Base-by-base conservation (phyloP, 2,329 filamentous ascomycete species). In the Exophiala sp. region DNA sequence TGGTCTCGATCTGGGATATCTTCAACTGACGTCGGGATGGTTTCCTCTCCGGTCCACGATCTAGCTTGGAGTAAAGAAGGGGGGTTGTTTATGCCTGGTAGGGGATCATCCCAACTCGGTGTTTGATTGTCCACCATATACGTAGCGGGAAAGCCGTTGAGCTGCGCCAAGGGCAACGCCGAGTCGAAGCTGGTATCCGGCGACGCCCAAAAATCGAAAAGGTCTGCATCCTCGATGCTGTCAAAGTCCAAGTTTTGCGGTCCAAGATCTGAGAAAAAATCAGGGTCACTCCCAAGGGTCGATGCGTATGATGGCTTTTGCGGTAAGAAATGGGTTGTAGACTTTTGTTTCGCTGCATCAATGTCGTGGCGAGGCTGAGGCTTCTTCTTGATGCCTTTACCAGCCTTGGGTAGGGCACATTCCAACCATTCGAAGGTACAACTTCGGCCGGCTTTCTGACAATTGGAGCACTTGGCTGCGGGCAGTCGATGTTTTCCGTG, bases 361-460 rank as follows among this genome's bases (percentile, higher is more conserved):
- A 21, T 19, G 34, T 37, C 35, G 11, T 21, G 9, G 45, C 18
- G 2, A 14, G 14, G 18, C n/a, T 41, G 45, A 13, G 27, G 37
- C 23, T 47, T 47, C 45, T 41, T 46, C 9, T 19, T 40, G 35
- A n/a, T 34, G 23, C 34, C 35, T n/a, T 38, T 41, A 13, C 11
- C 30, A n/a, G 24, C 21, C n/a, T n/a, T 29, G 23, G 45, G 35
- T 18, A 41, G 19, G n/a, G 37, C 27, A 38, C 24, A 16, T 34
- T 47, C 34, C 14, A 47, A 37, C 45, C 45, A 47, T n/a, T 39
- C 35, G 19, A 47, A 47, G 18, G 45, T 47, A 30, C 45, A 47
- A 10, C 21, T 30, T 30, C 45, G 22, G 14, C 37, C 45, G 18
- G 14, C 27, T 21, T 27, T 47, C 19, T 41, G 45, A 24, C 45